Percentiles rank a stretch among this genome's conserved stretches.
Conservation (phyloP, 179 eudicot species). For the Amaranthus tricolor region DNA sequence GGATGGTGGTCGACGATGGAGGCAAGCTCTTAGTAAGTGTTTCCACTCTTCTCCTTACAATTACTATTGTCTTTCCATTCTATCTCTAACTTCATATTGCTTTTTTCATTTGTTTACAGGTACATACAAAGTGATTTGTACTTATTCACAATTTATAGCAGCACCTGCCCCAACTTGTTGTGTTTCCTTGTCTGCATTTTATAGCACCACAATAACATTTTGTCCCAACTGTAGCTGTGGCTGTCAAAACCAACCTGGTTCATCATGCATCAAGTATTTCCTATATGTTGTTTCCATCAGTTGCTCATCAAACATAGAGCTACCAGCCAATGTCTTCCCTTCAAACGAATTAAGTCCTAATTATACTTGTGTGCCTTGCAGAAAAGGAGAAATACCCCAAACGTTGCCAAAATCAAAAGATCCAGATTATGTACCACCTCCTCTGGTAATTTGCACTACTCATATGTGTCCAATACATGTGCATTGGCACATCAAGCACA, state of each 20-base stretch:
- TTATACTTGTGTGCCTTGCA: slow-evolving; percentile 20
- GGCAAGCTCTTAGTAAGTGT: slow-evolving; percentile 72
- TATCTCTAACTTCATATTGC: background rate
- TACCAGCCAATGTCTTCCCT: background rate
- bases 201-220: slow-evolving; percentile 50
- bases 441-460: slow-evolving; percentile 49
- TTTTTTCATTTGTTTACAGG: slow-evolving; percentile 36
- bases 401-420: slow-evolving; percentile 34
- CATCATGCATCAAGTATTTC: slow-evolving; percentile 60
- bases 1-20: slow-evolving; percentile 71
- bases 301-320: background rate
- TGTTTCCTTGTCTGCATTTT: slow-evolving; percentile 87
- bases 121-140: slow-evolving; percentile 65
- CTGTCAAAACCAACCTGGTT: slow-evolving; percentile 56
- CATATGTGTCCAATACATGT: slow-evolving; percentile 82
- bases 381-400: slow-evolving; percentile 47
- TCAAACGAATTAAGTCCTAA: background rate
- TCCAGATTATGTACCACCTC: slow-evolving; percentile 43
- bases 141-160: slow-evolving; percentile 71
- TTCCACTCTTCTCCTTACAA: no score
- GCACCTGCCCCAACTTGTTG: slow-evolving; percentile 77
- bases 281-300: background rate
- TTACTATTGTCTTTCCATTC: background rate
- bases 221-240: slow-evolving; percentile 80
- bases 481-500: slow-evolving; percentile 84